Conservation (phyloP, 1,139 yeast genomes). For the Suhomyces chickasaworum region DNA sequence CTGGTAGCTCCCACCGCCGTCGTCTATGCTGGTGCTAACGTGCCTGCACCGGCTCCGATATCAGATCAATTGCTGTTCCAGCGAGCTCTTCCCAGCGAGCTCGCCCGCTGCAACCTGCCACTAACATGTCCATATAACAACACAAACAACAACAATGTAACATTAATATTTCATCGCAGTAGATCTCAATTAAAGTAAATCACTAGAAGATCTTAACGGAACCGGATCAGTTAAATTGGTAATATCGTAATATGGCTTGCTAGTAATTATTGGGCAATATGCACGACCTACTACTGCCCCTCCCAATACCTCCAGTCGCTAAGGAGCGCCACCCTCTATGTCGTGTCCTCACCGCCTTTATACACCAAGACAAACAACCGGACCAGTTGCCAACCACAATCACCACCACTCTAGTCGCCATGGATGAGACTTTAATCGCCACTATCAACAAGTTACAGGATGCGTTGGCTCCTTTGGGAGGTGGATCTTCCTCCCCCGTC, state of each 20-base stretch:
- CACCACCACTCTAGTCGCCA: slow-evolving; percentile 24
- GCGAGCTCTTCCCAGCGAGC: too few species aligned
- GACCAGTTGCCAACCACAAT: slow-evolving; percentile 2
- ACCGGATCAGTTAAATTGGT: too few species aligned
- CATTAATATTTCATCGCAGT: background rate
- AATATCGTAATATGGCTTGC: too few species aligned
- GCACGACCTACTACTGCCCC: background rate
- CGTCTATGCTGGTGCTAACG: too few species aligned
- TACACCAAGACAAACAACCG: slow-evolving; percentile 7
- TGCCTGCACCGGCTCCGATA: too few species aligned
- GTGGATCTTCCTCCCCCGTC: slow-evolving; percentile 78
- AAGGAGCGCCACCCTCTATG: background rate
- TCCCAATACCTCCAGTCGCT: too few species aligned
- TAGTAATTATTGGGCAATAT: background rate
- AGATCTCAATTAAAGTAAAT: too few species aligned
- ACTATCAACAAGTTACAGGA: slow-evolving; percentile 92
- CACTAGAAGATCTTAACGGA: too few species aligned
- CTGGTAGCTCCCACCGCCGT: too few species aligned
- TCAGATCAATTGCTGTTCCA: too few species aligned
- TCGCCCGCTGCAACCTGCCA: too few species aligned
- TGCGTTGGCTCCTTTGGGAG: slow-evolving; percentile 93
- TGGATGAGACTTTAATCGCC: slow-evolving; percentile 89
- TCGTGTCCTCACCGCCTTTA: slow-evolving; percentile 7
- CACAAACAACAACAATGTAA: background rate
- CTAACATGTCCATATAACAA: background rate